Evolutionary conservation across 2,329 filamentous ascomycete species (phyloP).

Genomic region (Ophiosphaerella herpotricha): DNA sequence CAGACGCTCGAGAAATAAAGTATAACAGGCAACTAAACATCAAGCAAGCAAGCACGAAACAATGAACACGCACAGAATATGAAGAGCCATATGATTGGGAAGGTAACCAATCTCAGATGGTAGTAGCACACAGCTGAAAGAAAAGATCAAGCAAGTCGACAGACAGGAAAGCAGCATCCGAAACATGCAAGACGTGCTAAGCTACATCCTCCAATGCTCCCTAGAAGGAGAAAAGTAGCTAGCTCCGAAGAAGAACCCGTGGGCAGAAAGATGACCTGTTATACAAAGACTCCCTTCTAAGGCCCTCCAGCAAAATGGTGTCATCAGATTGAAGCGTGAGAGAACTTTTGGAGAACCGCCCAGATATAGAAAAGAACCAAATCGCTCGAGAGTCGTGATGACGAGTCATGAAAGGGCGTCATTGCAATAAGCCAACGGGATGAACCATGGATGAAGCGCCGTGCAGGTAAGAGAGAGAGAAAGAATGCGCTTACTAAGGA

Average conservation of each 20-base stretch:
- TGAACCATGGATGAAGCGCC: slow-evolving; percentile 41
- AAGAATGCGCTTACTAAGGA: slow-evolving; percentile 45
- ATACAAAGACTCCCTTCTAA: slow-evolving; percentile 44
- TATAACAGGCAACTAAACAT: slow-evolving; percentile 30
- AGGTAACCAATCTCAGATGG: slow-evolving; percentile 43
- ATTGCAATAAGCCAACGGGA: slow-evolving; percentile 43
- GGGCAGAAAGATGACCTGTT: slow-evolving; percentile 43
- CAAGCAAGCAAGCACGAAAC: slow-evolving; percentile 21
- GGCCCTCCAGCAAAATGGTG: slow-evolving; percentile 41
- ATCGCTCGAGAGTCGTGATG: slow-evolving; percentile 45
- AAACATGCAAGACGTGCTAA: slow-evolving; percentile 44
- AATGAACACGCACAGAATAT: slow-evolving; percentile 34
- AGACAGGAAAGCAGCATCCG: slow-evolving; percentile 38
- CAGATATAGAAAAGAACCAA: slow-evolving; percentile 44
- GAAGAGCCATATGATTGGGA: slow-evolving; percentile 42
- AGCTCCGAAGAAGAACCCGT: slow-evolving; percentile 38
- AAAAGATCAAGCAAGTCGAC: slow-evolving; percentile 26
- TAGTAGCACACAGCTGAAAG: slow-evolving; percentile 29
- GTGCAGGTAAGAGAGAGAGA: slow-evolving; percentile 40
- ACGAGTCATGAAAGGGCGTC: slow-evolving; percentile 44
- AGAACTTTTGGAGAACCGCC: slow-evolving; percentile 47
- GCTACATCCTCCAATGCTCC: slow-evolving; percentile 41
- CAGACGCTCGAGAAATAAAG: slow-evolving; percentile 2
- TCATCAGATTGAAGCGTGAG: slow-evolving; percentile 40
- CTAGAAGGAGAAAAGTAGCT: slow-evolving; percentile 27